Base-by-base conservation (phyloP, 2,329 filamentous ascomycete genomes). In the Phaeosphaeriaceae sp. region DNA sequence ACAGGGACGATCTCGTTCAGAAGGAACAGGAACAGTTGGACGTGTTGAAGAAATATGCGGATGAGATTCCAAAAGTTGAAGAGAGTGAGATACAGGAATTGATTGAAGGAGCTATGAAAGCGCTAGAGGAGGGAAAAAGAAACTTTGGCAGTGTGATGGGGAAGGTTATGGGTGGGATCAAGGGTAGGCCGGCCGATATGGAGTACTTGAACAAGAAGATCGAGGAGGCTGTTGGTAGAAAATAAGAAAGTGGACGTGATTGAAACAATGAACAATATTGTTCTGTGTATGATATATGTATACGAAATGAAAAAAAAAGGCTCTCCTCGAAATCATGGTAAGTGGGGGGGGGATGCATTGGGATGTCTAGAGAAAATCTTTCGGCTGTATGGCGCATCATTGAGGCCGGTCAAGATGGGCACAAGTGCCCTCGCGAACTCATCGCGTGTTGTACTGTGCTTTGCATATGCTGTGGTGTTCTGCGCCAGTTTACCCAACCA, bases 11-110 rank as follows among this genome's bases (percentile, higher is more conserved):
- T 68, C 74, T 93, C 29, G 87, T 83, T 0, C 82, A 85, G 48
- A 89, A 88, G 75, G 89, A 93, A 76, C 77, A 84, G 53, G 76
- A 75, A 9, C 87, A 92, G 74, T 75, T 87, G 40, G 74, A 74
- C 26, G 79, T 93, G 2, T 67, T 92, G 62, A 79, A 87, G 32
- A 85, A 85, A 61, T 91, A 90, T 71, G 76, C 83, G 3, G 77
- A 79, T 6, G 77, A 75, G 52, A 81, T 90, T 11, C 76, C 85
- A 70, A 80, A 79, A 11, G 62, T 90, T 44, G 73, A 76, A 2
- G 78, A 81, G 52, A 83, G 81, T 4, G 82, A 90, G 67, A 75
- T 92, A 16, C 77, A 76, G 63, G 69, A 68, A 2, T 63, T 83
- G 9, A 81, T 89, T 15, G 71, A 75, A 46, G 75, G 74, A 23